phyloP scores from a whole-genome alignment of 768 basidiomycete genomes.

The Boletus edulis region DNA sequence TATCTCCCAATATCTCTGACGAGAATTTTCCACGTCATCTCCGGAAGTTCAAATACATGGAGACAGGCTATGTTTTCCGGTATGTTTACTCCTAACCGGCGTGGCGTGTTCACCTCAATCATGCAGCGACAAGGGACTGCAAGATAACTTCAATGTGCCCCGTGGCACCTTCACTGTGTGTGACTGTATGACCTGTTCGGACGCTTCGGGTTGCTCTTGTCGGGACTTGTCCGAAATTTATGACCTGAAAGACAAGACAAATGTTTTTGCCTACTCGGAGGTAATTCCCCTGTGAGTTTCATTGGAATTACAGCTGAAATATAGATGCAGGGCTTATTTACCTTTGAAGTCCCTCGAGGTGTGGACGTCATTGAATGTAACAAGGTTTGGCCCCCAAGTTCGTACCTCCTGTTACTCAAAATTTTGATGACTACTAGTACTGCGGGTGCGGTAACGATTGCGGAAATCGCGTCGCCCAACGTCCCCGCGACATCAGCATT shows the following conservation, averaged over 20 bases:
- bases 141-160: constrained; percentile 22
- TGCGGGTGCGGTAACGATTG: constrained; percentile 49
- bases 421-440: constrained; percentile 27
- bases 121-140: constrained; percentile 17
- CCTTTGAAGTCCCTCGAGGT: constrained; percentile 40
- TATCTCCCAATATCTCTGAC: constrained; percentile 34
- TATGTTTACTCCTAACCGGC: constrained; percentile 19
- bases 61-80: constrained; percentile 49
- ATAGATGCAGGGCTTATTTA: constrained; percentile 45
- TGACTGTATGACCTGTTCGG: constrained; percentile 39
- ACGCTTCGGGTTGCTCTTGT: constrained; percentile 43
- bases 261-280: constrained; percentile 43
- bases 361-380: constrained; percentile 67
- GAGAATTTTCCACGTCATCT: constrained; percentile 42
- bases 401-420: not conserved
- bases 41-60: constrained; percentile 49
- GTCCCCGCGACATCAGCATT: constrained; percentile 52
- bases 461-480: constrained; percentile 60
- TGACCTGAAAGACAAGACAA: constrained; percentile 24
- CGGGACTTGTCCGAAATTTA: constrained; percentile 43
- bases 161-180: constrained; percentile 42
- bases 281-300: constrained; percentile 16
- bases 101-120: constrained; percentile 7
- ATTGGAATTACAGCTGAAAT: not conserved
- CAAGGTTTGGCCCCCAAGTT: constrained; percentile 35